These are phyloP conservation scores for Lichtheimia ramosa DNA, from an alignment of 371 early-diverging fungal species.

Conservation along the genomic window DNA sequence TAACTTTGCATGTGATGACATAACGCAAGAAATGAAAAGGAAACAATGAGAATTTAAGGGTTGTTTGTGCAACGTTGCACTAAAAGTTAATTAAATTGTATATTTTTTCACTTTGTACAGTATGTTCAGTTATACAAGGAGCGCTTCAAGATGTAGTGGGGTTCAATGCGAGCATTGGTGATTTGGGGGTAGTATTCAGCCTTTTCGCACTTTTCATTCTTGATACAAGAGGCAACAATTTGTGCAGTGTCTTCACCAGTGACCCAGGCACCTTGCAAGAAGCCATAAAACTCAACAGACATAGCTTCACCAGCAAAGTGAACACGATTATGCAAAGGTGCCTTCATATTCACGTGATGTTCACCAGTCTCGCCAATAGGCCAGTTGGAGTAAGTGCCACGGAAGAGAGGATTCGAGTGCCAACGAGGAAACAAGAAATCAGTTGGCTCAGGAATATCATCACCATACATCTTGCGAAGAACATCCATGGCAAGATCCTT, in stretches of 20 bases:
- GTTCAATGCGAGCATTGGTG: conserved; percentile 17
- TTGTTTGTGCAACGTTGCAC: too few relatives aligned
- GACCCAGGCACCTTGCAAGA: conserved; percentile 49
- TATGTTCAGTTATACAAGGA: too few relatives aligned
- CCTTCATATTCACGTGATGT: conserved; percentile 48
- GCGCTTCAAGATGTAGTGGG: conserved; percentile 2
- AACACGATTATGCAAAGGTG: conserved; percentile 36
- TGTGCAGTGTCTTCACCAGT: conserved; percentile 34
- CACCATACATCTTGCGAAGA: conserved; percentile 34
- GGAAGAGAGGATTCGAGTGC: conserved; percentile 45
- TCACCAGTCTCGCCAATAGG: conserved; percentile 47
- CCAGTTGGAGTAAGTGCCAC: conserved; percentile 53
- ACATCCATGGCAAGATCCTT: conserved; percentile 28
- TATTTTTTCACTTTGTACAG: too few relatives aligned
- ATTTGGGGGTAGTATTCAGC: conserved; percentile 36
- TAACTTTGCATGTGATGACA: too few relatives aligned
- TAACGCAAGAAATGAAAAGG: too few relatives aligned
- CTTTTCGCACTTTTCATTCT: conserved; percentile 21
- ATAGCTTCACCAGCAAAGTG: conserved; percentile 52
- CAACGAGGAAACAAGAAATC: conserved; percentile 44
- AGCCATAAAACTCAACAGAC: conserved; percentile 39
- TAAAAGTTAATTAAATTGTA: too few relatives aligned
- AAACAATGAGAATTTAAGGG: too few relatives aligned
- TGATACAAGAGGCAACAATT: conserved; percentile 25
- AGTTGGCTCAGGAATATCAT: conserved; percentile 28